Evolutionary conservation across 371 early-diverging fungal species (phyloP).

Genomic region (Mortierella sp.): DNA sequence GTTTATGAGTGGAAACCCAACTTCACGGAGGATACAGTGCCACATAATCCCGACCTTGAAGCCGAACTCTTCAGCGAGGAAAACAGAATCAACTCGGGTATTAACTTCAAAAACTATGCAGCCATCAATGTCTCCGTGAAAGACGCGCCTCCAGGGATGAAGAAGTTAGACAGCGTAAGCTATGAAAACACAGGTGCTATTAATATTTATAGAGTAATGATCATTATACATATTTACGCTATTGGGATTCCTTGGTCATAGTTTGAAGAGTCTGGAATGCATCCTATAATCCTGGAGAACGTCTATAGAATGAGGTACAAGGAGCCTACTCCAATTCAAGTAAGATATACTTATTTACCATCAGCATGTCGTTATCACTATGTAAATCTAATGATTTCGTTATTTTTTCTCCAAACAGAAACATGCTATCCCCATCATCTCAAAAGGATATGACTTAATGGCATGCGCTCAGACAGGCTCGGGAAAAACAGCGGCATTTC

Average conservation of each 20-base stretch:
- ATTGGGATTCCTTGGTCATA: slow-evolving; percentile 14
- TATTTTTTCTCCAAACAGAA: slow-evolving; percentile 56
- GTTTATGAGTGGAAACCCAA: slow-evolving; percentile 40
- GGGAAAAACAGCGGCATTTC: slow-evolving; percentile 83
- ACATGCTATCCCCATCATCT: slow-evolving; percentile 75
- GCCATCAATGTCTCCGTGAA: slow-evolving; percentile 18
- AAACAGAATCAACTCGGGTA: slow-evolving; percentile 28
- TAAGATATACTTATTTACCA: slow-evolving; percentile 17
- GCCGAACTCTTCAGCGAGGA: slow-evolving; percentile 29
- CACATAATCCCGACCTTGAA: slow-evolving; percentile 24
- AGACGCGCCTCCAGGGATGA: slow-evolving; percentile 12
- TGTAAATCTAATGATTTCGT: background rate
- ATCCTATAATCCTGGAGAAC: slow-evolving; percentile 67
- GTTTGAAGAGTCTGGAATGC: slow-evolving; percentile 63
- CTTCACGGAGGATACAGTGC: slow-evolving; percentile 33
- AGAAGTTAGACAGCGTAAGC: slow-evolving; percentile 18
- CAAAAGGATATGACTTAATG: slow-evolving; percentile 77
- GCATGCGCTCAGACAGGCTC: slow-evolving; percentile 87
- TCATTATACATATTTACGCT: background rate
- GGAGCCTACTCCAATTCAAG: slow-evolving; percentile 81
- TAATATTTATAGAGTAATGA: background rate
- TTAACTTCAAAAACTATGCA: slow-evolving; percentile 41
- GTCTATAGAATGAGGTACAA: slow-evolving; percentile 67
- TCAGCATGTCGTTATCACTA: background rate
- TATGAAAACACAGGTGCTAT: too few species aligned